Conservation (phyloP, 768 basidiomycete genomes). For the Cyathus striatus region DNA sequence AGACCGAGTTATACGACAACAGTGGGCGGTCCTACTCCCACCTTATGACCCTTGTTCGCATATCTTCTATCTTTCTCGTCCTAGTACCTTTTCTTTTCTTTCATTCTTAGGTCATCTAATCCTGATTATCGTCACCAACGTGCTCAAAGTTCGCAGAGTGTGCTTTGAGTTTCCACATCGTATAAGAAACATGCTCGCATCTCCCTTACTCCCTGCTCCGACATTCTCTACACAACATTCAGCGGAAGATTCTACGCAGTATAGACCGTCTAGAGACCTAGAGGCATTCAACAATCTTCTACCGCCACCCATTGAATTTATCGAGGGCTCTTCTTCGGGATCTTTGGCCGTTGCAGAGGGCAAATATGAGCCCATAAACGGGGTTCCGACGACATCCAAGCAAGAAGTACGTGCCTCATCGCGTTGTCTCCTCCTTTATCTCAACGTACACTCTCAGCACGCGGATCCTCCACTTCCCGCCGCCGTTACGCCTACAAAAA, state of each 20-base stretch:
- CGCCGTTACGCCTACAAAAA: constrained; percentile 16
- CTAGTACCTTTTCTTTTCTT: too few relatives aligned
- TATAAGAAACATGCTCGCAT: constrained; percentile 54
- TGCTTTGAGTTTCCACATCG: not conserved
- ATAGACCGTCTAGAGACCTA: constrained; percentile 64
- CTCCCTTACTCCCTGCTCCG: constrained; percentile 50
- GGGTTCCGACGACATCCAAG: constrained; percentile 46
- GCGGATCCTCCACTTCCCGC: constrained; percentile 10
- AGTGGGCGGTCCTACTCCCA: too few relatives aligned
- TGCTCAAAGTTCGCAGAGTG: too few relatives aligned
- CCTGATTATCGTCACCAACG: too few relatives aligned
- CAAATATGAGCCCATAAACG: constrained; percentile 81
- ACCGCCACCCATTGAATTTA: constrained; percentile 76
- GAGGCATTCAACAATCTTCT: constrained; percentile 76
- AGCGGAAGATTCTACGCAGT: constrained; percentile 49
- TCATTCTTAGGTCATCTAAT: too few relatives aligned
- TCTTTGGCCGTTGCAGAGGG: constrained; percentile 65
- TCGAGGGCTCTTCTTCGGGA: constrained; percentile 81
- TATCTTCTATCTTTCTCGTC: too few relatives aligned
- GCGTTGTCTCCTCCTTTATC: not conserved
- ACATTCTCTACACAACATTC: constrained; percentile 46
- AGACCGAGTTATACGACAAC: too few relatives aligned
- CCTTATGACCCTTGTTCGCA: too few relatives aligned
- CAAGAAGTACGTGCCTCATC: constrained; percentile 35
- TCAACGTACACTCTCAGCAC: constrained; percentile 5